These are phyloP conservation scores for Fusarium nematophilum DNA, from an alignment of 2,329 filamentous ascomycete species.

Conservation along the genomic window DNA sequence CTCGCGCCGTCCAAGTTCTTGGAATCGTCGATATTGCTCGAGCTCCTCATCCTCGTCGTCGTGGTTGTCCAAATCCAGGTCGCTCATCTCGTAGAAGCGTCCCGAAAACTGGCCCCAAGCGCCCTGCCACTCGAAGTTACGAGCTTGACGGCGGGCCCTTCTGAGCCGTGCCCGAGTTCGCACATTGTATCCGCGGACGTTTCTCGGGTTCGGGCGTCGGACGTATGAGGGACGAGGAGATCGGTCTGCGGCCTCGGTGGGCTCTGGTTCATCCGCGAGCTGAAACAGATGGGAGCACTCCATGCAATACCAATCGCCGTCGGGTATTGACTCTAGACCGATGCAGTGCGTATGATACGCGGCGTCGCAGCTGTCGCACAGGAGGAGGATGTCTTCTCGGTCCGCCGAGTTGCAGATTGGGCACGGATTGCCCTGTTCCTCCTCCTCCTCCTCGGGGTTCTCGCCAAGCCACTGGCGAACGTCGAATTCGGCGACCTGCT, in stretches of 20 bases:
- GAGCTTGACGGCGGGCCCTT: constrained; percentile 68
- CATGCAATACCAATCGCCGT: constrained; percentile 90
- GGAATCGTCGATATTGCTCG: constrained; percentile 64
- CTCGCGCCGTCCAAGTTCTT: constrained; percentile 67
- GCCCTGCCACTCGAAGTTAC: constrained; percentile 87
- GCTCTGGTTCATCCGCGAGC: constrained; percentile 46
- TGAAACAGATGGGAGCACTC: constrained; percentile 72
- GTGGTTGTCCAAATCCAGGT: constrained; percentile 55
- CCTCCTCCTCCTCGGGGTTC: constrained; percentile 76
- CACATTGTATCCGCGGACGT: constrained; percentile 51
- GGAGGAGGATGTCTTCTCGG: constrained; percentile 84
- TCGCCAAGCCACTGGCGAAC: constrained; percentile 79
- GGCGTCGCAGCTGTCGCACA: constrained; percentile 92
- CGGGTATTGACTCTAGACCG: constrained; percentile 80
- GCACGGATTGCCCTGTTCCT: constrained; percentile 78
- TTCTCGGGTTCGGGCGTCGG: constrained; percentile 48
- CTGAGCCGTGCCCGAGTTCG: constrained; percentile 70
- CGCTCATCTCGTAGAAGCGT: constrained; percentile 68
- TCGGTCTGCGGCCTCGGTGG: constrained; percentile 49
- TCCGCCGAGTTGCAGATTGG: constrained; percentile 85
- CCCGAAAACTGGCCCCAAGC: constrained; percentile 78
- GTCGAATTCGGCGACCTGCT: constrained; percentile 91
- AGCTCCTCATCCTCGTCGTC: constrained; percentile 78
- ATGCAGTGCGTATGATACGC: constrained; percentile 94
- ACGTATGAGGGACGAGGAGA: constrained; percentile 46